phyloP scores from a whole-genome alignment of 2,329 filamentous ascomycete genomes.

The Cladosporium halotolerans region DNA sequence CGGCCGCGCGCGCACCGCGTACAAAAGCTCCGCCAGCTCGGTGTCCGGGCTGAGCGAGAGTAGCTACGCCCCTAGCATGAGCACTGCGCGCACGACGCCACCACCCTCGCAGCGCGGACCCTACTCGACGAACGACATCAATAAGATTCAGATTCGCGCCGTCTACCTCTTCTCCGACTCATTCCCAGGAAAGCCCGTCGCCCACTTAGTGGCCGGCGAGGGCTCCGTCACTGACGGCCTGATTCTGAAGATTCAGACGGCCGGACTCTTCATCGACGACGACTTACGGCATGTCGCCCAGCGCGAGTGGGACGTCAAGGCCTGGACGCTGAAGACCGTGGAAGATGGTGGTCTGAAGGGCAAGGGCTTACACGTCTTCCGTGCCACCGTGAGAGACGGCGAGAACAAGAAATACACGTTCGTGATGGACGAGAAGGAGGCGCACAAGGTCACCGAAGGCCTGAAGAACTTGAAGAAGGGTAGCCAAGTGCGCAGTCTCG shows the following conservation, averaged over 20 bases:
- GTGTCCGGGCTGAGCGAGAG: slow-evolving; percentile 65
- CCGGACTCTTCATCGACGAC: slow-evolving; percentile 95
- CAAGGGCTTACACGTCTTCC: slow-evolving; percentile 48
- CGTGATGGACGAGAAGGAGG: slow-evolving; percentile 52
- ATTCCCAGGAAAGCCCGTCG: slow-evolving; percentile 81
- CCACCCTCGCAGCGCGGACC: slow-evolving; percentile 70
- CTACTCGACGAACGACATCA: slow-evolving; percentile 82
- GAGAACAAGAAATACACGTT: slow-evolving; percentile 59
- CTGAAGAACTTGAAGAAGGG: slow-evolving; percentile 51
- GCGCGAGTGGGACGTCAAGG: slow-evolving; percentile 97
- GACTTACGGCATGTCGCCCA: slow-evolving; percentile 87
- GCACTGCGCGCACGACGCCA: slow-evolving; percentile 75
- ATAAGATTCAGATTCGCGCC: slow-evolving; percentile 92
- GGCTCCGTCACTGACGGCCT: slow-evolving; percentile 85
- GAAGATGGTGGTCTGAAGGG: slow-evolving; percentile 51
- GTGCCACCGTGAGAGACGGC: slow-evolving; percentile 52
- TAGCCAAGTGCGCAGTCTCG: slow-evolving; percentile 49
- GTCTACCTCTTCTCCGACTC: slow-evolving; percentile 91
- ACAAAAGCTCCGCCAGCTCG: slow-evolving; percentile 31
- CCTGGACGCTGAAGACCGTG: slow-evolving; percentile 89
- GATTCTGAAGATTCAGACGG: slow-evolving; percentile 84
- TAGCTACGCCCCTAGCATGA: slow-evolving; percentile 78
- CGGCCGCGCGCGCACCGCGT: slow-evolving; percentile 48
- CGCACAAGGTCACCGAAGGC: slow-evolving; percentile 57
- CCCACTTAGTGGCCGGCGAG: slow-evolving; percentile 78